Percentiles rank a stretch among this genome's conserved stretches.
Evolutionary conservation across 2,329 filamentous ascomycete species (phyloP).

Genomic region (Arthrobotrys sinensis): DNA sequence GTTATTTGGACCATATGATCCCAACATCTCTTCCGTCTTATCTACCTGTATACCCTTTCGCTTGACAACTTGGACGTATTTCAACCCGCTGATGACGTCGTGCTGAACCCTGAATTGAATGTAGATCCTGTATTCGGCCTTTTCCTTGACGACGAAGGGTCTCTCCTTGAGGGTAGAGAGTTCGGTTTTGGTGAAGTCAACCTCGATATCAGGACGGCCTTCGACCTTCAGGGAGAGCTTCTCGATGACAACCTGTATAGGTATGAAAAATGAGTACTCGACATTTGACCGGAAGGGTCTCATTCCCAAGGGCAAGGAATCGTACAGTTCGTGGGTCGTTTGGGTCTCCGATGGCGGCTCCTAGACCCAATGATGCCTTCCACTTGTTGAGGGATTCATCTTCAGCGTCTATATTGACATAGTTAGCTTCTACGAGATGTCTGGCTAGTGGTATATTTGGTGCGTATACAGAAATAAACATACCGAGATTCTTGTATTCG

Average conservation of each 20-base stretch:
- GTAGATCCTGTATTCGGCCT: constrained; percentile 92
- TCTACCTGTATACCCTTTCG: constrained; percentile 86
- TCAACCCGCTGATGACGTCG: constrained; percentile 92
- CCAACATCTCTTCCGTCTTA: constrained; percentile 99
- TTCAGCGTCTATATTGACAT: constrained; percentile 73
- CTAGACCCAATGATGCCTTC: constrained; percentile 95
- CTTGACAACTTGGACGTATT: constrained; percentile 96
- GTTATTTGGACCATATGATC: constrained; percentile 93
- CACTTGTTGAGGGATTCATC: constrained; percentile 97
- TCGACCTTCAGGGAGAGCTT: constrained; percentile 85
- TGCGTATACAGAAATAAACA: constrained; percentile 67
- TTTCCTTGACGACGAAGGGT: constrained; percentile 98
- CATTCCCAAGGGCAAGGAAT: too few relatives aligned
- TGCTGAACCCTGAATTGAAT: constrained; percentile 96
- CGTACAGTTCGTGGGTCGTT: constrained; percentile 63
- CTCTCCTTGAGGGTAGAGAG: constrained; percentile 86
- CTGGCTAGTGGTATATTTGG: constrained; percentile 3
- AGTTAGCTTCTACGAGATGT: neutral
- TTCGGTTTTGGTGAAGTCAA: constrained; percentile 83
- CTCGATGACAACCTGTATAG: constrained; percentile 63
- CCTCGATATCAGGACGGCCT: constrained; percentile 86
- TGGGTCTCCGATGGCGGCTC: constrained; percentile 68
- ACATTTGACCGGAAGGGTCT: neutral
- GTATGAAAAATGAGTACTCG: neutral
- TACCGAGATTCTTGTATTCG: constrained; percentile 94